Conservation (phyloP, 2,329 filamentous ascomycete genomes). For the Hymenoscyphus fraxineus region DNA sequence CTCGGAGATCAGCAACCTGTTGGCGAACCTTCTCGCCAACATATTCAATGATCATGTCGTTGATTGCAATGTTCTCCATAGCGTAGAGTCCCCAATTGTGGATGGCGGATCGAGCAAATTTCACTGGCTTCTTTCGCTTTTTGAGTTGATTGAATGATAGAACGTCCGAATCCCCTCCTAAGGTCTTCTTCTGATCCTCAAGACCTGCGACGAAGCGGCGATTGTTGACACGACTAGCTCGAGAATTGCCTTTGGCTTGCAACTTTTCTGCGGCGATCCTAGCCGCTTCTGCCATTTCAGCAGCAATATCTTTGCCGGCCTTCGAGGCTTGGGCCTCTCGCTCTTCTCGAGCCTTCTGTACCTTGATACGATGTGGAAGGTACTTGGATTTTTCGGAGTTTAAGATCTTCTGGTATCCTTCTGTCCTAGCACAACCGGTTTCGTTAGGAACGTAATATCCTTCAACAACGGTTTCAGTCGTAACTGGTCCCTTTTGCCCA, state of each 20-base stretch:
- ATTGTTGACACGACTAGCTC: constrained; percentile 93
- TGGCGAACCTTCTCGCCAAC: constrained; percentile 96
- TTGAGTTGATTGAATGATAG: constrained; percentile 98
- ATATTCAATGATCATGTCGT: constrained; percentile 99
- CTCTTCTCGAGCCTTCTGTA: constrained; percentile 86
- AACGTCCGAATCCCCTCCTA: constrained; percentile 81
- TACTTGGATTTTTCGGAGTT: constrained; percentile 99
- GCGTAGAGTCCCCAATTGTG: constrained; percentile 99
- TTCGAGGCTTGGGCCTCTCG: constrained; percentile 73
- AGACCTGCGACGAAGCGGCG: constrained; percentile 91
- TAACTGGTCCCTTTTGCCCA: constrained; percentile 45
- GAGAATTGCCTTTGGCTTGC: constrained; percentile 81
- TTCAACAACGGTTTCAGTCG: constrained; percentile 45
- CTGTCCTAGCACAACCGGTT: constrained; percentile 83
- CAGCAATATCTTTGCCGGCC: constrained; percentile 62
- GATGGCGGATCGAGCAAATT: constrained; percentile 94
- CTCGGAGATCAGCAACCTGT: constrained; percentile 93
- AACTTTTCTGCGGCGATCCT: constrained; percentile 76
- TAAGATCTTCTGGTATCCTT: constrained; percentile 91
- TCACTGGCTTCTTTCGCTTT: constrained; percentile 98
- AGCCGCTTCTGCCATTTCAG: constrained; percentile 65
- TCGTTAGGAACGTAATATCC: constrained; percentile 80
- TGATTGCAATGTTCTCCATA: constrained; percentile 93
- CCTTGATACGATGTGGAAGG: constrained; percentile 93
- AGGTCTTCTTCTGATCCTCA: constrained; percentile 86